These are phyloP conservation scores for Panaeolus cyanescens DNA, from an alignment of 768 basidiomycete genomes.

Conservation along the genomic window DNA sequence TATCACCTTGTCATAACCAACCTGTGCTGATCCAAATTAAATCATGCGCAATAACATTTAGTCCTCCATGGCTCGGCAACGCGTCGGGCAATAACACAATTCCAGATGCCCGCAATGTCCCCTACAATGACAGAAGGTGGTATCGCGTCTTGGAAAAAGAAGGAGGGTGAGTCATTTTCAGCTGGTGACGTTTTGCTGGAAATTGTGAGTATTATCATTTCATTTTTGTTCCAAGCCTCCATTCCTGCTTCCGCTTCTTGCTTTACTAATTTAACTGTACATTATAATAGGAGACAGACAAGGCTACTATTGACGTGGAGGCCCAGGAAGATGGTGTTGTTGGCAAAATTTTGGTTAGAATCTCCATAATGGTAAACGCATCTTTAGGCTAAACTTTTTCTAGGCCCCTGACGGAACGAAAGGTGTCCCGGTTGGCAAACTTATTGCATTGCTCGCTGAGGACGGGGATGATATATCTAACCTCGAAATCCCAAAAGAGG, in stretches of 20 bases:
- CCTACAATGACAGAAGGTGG: slow-evolving; percentile 97
- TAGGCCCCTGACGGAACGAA: slow-evolving; percentile 71
- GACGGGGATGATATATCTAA: slow-evolving; percentile 95
- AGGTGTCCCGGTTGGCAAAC: slow-evolving; percentile 82
- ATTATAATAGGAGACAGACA: slow-evolving; percentile 78
- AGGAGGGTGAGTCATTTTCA: slow-evolving; percentile 76
- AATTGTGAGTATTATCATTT: slow-evolving; percentile 58
- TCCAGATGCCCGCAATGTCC: slow-evolving; percentile 96
- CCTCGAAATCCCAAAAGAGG: slow-evolving; percentile 64
- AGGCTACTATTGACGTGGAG: slow-evolving; percentile 97
- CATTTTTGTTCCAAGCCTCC: background rate
- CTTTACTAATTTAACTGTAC: background rate
- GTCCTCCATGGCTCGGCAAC: slow-evolving; percentile 51
- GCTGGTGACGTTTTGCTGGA: slow-evolving; percentile 88
- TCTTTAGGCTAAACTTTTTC: slow-evolving; percentile 5
- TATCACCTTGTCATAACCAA: background rate
- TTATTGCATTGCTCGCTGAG: slow-evolving; percentile 92
- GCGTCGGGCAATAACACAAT: slow-evolving; percentile 63
- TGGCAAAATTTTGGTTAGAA: slow-evolving; percentile 86
- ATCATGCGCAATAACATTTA: slow-evolving; percentile 20
- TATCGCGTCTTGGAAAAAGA: slow-evolving; percentile 88
- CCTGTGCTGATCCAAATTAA: background rate
- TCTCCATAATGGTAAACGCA: background rate
- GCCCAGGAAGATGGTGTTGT: slow-evolving; percentile 96
- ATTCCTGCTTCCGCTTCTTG: slow-evolving; percentile 4